Evolutionary conservation across 805 yeast genomes (phyloP).

Genomic region (Hanseniaspora pseudoguilliermondii): DNA sequence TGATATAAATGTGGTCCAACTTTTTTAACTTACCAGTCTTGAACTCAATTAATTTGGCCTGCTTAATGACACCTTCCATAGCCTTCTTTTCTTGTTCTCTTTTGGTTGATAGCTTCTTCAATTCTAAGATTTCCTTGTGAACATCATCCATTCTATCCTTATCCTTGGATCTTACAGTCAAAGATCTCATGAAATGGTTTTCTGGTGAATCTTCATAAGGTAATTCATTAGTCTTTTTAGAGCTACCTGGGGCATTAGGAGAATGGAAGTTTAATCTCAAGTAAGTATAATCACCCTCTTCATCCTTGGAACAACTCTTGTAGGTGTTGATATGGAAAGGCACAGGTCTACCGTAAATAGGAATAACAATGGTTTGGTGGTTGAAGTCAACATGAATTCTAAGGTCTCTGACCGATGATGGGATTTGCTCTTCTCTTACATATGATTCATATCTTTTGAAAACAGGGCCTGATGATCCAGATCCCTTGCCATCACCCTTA

Average conservation of each 20-base stretch:
- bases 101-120: constrained; percentile 83
- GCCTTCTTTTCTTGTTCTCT: constrained; percentile 83
- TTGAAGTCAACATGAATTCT: constrained; percentile 78
- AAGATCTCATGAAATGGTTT: constrained; percentile 72
- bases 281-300: constrained; percentile 90
- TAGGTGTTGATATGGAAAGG: constrained; percentile 93
- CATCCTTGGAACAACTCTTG: constrained; percentile 87
- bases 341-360: constrained; percentile 90
- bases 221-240: constrained; percentile 58
- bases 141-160: constrained; percentile 84
- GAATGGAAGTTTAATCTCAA: constrained; percentile 82
- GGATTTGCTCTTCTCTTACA: constrained; percentile 85
- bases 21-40: constrained; percentile 75
- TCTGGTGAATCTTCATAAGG: constrained; percentile 86
- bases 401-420: constrained; percentile 67
- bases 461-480: constrained; percentile 40
- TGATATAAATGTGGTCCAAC: constrained; percentile 74
- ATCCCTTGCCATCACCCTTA: constrained; percentile 50
- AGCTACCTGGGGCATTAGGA: constrained; percentile 72
- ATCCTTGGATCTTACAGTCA: constrained; percentile 81
- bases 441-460: constrained; percentile 91
- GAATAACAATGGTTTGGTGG: constrained; percentile 77
- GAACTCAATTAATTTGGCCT: constrained; percentile 73
- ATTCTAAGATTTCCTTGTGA: constrained; percentile 75
- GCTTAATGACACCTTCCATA: constrained; percentile 86